Base-by-base conservation (phyloP, 1,284 basidiomycete species). In the Marasmius fiardii region DNA sequence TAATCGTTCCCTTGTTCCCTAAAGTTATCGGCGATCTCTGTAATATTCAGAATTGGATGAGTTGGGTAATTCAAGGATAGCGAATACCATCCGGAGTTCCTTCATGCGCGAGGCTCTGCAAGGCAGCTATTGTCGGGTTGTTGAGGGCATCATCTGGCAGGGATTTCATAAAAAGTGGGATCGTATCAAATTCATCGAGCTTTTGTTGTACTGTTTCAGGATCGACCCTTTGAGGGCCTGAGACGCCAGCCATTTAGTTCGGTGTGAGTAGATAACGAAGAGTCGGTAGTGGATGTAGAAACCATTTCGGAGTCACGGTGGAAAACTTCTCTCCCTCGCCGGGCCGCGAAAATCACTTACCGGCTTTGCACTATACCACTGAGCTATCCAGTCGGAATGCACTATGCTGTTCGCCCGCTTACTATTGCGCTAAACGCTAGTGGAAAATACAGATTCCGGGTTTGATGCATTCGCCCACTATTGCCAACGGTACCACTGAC, bases 1-100 rank as follows among this genome's bases (percentile, higher is more conserved):
- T 97, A 94, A 56, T 95, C 92, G 69, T 98, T 98, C 2, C 94
- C 96, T 69, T 98, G 93, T 53, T 92, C 84, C 71, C 98, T 98
- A 73, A 98, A 98, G 68, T 92, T 95, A 59, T 84, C 77, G 0
- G 95, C 93, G 61, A 93, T 79, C 70, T 99, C 96, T 96, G 52
- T 49, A 39, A 35, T 51, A 60, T 49, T 62, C 45, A 10, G 24
- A 31, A 33, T 18, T 24, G 44, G 37, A 31, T 5, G 24, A 54
- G 53, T 2, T 12, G 48, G n/a, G 20, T 37, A 41, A 47, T 14
- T n/a, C 20, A 37, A 35, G 31, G 48, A 37, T 64, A 63, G 69
- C 54, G 82, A 92, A 67, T 67, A 95, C 95, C 95, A 76, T 98
- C 92, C 31, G 95, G 90, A 23, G 92, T 90, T 11, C 95, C 96